A percentile compares a stretch with the other conserved stretches of the same genome.
These are phyloP conservation scores for Puccinia novopanici DNA, from an alignment of 1,284 basidiomycete species.

Conservation along the genomic window DNA sequence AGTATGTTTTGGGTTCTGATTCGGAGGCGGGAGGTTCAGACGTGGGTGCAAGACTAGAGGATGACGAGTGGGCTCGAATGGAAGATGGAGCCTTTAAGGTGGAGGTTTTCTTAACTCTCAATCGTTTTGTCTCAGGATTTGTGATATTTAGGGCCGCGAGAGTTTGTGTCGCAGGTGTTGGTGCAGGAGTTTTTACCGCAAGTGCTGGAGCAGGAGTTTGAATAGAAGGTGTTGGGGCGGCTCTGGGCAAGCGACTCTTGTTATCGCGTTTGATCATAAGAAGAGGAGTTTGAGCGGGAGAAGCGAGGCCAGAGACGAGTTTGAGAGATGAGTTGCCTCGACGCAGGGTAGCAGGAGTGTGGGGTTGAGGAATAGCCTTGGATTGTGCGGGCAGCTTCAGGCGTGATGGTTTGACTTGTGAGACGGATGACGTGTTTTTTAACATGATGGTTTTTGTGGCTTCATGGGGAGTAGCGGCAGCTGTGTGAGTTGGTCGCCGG, in stretches of 20 bases:
- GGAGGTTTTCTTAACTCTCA: not conserved
- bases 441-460: not conserved
- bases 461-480: not conserved
- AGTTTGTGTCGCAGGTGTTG: not conserved
- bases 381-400: not conserved
- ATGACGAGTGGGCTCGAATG: not conserved
- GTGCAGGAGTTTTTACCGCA: too few relatives aligned
- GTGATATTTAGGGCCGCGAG: not conserved
- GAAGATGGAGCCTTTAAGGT: not conserved
- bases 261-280: not conserved
- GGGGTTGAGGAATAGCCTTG: not conserved
- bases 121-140: not conserved
- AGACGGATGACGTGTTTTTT: not conserved
- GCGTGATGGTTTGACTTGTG: constrained; percentile 6
- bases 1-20: not conserved
- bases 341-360: not conserved
- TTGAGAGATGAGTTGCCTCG: not conserved
- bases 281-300: constrained; percentile 8
- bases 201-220: too few relatives aligned
- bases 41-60: not conserved
- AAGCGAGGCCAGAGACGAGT: not conserved
- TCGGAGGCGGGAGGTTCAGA: not conserved
- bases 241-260: constrained; percentile 33
- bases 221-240: too few relatives aligned
- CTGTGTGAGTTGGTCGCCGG: not conserved